These are phyloP conservation scores for Tricholoma hemisulphureum DNA, from an alignment of 768 basidiomycete species.

Conservation along the genomic window DNA sequence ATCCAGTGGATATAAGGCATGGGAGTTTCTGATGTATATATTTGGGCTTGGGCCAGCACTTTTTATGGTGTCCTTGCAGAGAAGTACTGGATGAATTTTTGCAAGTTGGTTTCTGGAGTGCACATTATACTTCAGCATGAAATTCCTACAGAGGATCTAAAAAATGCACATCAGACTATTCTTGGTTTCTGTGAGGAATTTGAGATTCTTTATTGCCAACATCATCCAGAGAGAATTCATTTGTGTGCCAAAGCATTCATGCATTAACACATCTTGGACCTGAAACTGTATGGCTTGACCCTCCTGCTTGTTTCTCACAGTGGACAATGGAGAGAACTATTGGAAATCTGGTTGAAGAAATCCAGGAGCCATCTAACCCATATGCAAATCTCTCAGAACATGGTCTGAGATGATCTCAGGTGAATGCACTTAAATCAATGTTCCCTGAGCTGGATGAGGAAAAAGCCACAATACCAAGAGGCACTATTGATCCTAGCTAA, in stretches of 20 bases:
- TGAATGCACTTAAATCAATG: constrained; percentile 10
- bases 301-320: not conserved
- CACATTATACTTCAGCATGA: constrained; percentile 22
- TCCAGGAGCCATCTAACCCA: constrained; percentile 1
- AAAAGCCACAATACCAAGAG: not conserved
- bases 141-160: constrained; percentile 16
- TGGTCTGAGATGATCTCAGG: constrained; percentile 3
- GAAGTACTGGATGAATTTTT: constrained; percentile 19
- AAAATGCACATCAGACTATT: constrained; percentile 20
- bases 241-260: too few relatives aligned
- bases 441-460: not conserved
- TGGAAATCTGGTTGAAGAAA: not conserved
- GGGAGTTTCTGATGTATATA: constrained; percentile 16
- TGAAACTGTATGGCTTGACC: not conserved
- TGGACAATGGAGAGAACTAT: constrained; percentile 5
- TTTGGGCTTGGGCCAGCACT: constrained; percentile 19
- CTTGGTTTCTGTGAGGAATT: constrained; percentile 31
- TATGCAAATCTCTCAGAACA: constrained; percentile 14
- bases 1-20: constrained; percentile 22
- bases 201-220: constrained; percentile 29
- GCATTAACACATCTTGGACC: not conserved
- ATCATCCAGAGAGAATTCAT: too few relatives aligned
- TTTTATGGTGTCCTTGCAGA: constrained; percentile 14
- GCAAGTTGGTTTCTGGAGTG: constrained; percentile 25
- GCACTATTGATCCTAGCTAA: not conserved